Evolutionary conservation across 106 monocot species (phyloP), one percentile per base, ranked within the genome.

Genomic region (Dioscorea dumetorum): DNA sequence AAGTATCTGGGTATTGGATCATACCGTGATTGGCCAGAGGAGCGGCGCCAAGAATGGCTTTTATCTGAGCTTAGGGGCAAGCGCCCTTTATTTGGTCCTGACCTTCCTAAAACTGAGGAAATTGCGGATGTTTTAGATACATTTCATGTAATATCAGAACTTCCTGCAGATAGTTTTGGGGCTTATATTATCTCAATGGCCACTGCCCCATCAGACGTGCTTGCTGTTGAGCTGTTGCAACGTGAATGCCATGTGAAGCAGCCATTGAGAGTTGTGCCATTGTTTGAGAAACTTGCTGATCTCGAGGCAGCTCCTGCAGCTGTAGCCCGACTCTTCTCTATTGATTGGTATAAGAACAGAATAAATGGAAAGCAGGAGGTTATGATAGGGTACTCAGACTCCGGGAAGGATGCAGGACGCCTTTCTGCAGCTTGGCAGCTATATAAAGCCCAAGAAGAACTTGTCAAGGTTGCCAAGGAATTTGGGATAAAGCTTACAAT

Each of bases 161-260:
- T 95, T 61, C 94, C 87, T 63, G 50, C 87, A 60, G 94, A 95
- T 70, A 82, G 67, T 34, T 95, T 95, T 74, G 95, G 91, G 2
- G 95, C 95, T 7, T 95, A 95, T 61, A 81, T 95, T 58, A 95
- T 95, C 62, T 95, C 95, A 19, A 95, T 95, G 95, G 95, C 91
- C 65, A 95, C 91, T 57, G 33, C 90, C 24, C 76, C 84, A 32
- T 94, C 94, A n/a, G 82, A 90, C 79, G 90, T 94, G 16, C 82
- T 94, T 19, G 94, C 90, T 23, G 94, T 90, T 22, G 87, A 90
- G 73, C 80, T 90, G 13, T 63, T 90, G 73, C 87, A 83, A 69
- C 74, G 82, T 24, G 84, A 87, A 50, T 84, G 84, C 67, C 77
- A 58, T 51, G 77, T 90, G 48, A 84, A 81, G 81, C 71, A 82